Base-by-base conservation (phyloP, 257 asterid genomes). In the Voacanga thouarsii region DNA sequence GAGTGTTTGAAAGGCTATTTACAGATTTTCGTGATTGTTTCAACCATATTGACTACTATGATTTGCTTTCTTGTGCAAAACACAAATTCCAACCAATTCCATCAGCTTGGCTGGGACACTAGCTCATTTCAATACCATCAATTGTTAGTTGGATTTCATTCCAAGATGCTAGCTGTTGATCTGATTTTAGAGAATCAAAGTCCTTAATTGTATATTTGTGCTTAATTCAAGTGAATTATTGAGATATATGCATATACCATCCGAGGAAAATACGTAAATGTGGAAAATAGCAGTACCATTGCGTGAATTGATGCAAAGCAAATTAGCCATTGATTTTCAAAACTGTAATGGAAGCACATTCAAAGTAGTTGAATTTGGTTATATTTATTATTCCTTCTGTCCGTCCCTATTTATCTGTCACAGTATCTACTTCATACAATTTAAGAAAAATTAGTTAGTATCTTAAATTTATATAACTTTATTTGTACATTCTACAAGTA, bases 21-120 rank as follows among this genome's bases (percentile, higher is more conserved):
- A 90, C 92, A 23, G 96, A 89, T 80, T 87, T 92, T 67, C 90
- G 96, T 0, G 94, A 92, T 84, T 89, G 94, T 87, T 81, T 92
- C 80, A 71, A 60, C 51, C 80, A 82, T 75, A 76, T 68, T n/a
- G 96, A 89, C 64, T 87, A 88, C 82, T 92, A 85, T 63, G 89
- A 92, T 81, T 78, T 88, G 72, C 73, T 92, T 86, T 87, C 84
- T 72, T 76, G 81, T 74, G 96, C 97, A 8, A 92, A 89, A 76
- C 91, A 89, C 64, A 89, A 83, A 78, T 90, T 90, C 82, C 94
- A 87, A 83, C 87, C 87, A 23, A 81, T 92, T 80, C 96, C 97
- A 16, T 82, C 92, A 39, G 72, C 88, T 68, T 92, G 97, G 96
- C 68, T 90, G 76, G 97, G 97, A 61, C 83, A 83, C 85, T 92